A percentile compares a stretch with the other conserved stretches of the same genome.
phyloP scores from a whole-genome alignment of 352 stramenopile species.

The Globisporangium viniferum region DNA sequence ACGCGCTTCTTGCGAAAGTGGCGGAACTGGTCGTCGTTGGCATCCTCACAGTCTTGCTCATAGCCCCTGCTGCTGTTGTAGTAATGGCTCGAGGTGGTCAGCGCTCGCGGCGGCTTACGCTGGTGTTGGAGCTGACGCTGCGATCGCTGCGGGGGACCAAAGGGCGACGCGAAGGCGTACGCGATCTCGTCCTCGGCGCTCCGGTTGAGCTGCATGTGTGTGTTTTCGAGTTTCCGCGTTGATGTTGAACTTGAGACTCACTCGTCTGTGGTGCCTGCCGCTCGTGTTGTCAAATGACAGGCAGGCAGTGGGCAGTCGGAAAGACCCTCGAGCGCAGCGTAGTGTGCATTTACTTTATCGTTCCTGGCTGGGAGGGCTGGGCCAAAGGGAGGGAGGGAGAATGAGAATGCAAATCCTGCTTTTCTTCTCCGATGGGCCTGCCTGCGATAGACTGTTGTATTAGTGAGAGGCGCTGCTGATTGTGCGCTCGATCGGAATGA shows the following conservation, averaged over 20 bases:
- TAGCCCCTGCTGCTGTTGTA: not conserved
- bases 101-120: not conserved
- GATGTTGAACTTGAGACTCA: not conserved
- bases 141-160: not conserved
- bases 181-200: constrained; percentile 2
- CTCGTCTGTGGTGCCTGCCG: not conserved
- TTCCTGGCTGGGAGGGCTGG: too few species aligned
- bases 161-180: constrained; percentile 7
- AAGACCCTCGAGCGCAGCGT: not conserved
- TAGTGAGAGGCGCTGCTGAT: too few species aligned
- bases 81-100: not conserved
- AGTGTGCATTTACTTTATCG: too few species aligned
- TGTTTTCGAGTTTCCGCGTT: not conserved
- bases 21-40: not conserved
- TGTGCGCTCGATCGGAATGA: too few species aligned
- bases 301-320: not conserved
- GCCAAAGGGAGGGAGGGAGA: too few species aligned
- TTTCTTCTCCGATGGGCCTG: not conserved
- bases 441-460: not conserved
- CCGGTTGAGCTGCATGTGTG: not conserved
- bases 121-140: not conserved
- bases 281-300: not conserved
- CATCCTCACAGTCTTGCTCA: too few species aligned
- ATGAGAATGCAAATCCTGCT: not conserved
- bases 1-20: constrained; percentile 11